phyloP scores from a whole-genome alignment of 805 yeast species.

The Kodamaea kaohsiungensis region DNA sequence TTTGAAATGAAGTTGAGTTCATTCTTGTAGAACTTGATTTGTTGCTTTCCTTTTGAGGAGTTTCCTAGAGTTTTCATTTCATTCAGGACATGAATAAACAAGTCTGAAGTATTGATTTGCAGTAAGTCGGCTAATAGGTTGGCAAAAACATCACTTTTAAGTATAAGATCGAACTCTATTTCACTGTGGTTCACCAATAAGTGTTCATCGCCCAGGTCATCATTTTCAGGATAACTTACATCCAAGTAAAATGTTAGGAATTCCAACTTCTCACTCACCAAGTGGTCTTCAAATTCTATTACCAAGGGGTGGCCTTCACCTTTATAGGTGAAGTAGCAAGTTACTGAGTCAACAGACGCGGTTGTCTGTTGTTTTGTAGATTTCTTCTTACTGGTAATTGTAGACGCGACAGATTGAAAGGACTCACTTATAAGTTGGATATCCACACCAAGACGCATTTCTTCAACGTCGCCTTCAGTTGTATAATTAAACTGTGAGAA shows the following conservation, averaged over 20 bases:
- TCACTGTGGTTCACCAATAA: constrained; percentile 30
- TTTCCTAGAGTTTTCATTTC: constrained; percentile 11
- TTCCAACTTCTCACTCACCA: constrained; percentile 43
- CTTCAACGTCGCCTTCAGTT: constrained; percentile 6
- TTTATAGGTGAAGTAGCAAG: constrained; percentile 37
- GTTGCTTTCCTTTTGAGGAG: neutral
- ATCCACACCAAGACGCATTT: constrained; percentile 35
- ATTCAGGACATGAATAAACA: constrained; percentile 34
- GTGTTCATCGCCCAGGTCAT: constrained; percentile 18
- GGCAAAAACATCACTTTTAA: constrained; percentile 39
- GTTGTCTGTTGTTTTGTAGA: constrained; percentile 11
- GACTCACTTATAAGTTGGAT: constrained; percentile 36
- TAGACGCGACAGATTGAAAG: constrained; percentile 32
- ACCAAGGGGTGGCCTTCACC: constrained; percentile 43
- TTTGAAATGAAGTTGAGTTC: constrained; percentile 60
- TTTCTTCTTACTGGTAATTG: constrained; percentile 11
- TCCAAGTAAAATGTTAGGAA: constrained; percentile 40
- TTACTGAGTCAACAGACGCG: constrained; percentile 19
- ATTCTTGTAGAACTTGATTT: constrained; percentile 20
- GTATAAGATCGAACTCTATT: constrained; percentile 36
- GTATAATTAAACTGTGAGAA: constrained; percentile 31
- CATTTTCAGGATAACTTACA: constrained; percentile 19
- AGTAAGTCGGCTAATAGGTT: constrained; percentile 38
- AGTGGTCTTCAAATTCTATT: constrained; percentile 42
- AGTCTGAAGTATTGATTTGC: constrained; percentile 36